Evolutionary conservation across 352 stramenopile species (phyloP).

Genomic region (Phytopythium kandeliae): DNA sequence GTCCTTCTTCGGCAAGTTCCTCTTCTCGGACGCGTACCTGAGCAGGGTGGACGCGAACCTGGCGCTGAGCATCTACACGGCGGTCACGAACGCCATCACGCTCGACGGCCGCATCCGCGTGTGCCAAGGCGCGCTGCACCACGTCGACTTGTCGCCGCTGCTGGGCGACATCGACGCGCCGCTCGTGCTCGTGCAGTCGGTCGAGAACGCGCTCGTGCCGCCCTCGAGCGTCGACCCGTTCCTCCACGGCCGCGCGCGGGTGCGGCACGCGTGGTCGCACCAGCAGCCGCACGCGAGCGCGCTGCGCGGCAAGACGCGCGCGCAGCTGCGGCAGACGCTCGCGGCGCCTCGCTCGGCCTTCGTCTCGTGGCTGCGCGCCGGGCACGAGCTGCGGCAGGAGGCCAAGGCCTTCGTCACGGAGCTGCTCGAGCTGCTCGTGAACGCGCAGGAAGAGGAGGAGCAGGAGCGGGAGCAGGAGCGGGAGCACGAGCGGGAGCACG

Average conservation of each 20-base stretch:
- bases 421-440: conserved; percentile 78
- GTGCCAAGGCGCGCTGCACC: conserved; percentile 70
- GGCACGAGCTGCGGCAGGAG: conserved; percentile 88
- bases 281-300: conserved; percentile 48
- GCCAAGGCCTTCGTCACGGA: conserved; percentile 76
- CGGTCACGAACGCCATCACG: conserved; percentile 89
- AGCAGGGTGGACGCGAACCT: conserved; percentile 79
- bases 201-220: conserved; percentile 85
- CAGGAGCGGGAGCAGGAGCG: conserved; percentile 6
- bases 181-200: conserved; percentile 84
- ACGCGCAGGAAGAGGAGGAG: conserved; percentile 24
- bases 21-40: conserved; percentile 91
- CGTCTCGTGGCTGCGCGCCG: conserved; percentile 84
- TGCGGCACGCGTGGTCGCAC: conserved; percentile 75
- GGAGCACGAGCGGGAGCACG: neutral
- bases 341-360: conserved; percentile 59
- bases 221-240: conserved; percentile 89
- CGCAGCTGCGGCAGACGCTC: conserved; percentile 49
- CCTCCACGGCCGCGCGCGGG: conserved; percentile 66
- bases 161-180: conserved; percentile 58
- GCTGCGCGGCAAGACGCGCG: conserved; percentile 42
- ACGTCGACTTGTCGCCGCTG: conserved; percentile 57
- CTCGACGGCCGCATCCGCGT: conserved; percentile 83
- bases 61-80: conserved; percentile 91
- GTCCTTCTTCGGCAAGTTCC: conserved; percentile 86